A percentile compares a stretch with the other conserved stretches of the same genome.
Conservation (phyloP, 768 basidiomycete genomes). For the Podaxis sp. region DNA sequence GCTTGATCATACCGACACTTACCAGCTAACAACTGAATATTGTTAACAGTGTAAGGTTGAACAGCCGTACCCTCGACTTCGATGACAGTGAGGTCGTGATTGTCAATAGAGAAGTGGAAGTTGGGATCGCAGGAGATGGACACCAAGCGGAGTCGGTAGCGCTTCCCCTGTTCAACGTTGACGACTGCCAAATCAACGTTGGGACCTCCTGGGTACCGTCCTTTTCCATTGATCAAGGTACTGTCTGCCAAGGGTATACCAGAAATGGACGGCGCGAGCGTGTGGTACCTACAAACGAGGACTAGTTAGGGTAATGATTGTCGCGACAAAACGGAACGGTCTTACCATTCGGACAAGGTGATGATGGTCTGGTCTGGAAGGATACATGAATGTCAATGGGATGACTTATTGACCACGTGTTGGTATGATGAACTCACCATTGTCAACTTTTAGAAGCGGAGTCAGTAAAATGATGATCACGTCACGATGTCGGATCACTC, state of each 20-base stretch:
- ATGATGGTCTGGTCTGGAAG: neutral
- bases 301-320: neutral
- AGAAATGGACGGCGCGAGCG: constrained; percentile 16
- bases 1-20: neutral
- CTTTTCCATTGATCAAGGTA: constrained; percentile 39
- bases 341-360: neutral
- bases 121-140: constrained; percentile 35
- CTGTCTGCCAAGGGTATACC: constrained; percentile 21
- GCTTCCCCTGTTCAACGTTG: constrained; percentile 28
- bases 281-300: constrained; percentile 23
- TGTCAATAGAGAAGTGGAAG: constrained; percentile 27
- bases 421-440: constrained; percentile 23
- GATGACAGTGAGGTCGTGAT: constrained; percentile 30
- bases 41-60: constrained; percentile 17
- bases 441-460: constrained; percentile 16
- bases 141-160: constrained; percentile 47
- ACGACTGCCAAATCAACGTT: constrained; percentile 28
- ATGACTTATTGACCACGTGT: neutral
- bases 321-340: neutral
- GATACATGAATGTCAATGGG: neutral
- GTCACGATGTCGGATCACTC: neutral
- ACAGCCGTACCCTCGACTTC: constrained; percentile 18
- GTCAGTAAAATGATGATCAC: neutral
- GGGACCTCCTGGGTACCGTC: constrained; percentile 31
- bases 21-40: constrained; percentile 25